These are phyloP conservation scores for Agroathelia rolfsii DNA, from an alignment of 1,284 basidiomycete genomes.

Conservation along the genomic window DNA sequence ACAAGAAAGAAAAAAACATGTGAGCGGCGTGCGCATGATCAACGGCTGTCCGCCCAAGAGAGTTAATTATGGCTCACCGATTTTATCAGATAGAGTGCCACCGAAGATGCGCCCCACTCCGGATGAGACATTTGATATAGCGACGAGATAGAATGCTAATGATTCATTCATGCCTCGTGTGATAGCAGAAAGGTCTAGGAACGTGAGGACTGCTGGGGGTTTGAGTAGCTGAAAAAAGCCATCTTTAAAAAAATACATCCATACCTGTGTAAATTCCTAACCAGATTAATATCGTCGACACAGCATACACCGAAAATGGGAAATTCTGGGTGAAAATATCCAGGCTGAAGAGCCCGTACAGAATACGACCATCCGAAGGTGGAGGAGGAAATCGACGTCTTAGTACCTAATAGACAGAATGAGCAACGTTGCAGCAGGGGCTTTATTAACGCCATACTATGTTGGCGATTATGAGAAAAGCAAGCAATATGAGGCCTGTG, in stretches of 20 bases:
- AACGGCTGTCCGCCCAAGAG: too few relatives aligned
- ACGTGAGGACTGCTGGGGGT: conserved; percentile 32
- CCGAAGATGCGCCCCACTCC: conserved; percentile 30
- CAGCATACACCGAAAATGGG: conserved; percentile 33
- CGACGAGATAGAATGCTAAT: conserved; percentile 42
- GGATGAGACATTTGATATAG: conserved; percentile 38
- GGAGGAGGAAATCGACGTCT: conserved; percentile 41
- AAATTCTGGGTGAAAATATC: conserved; percentile 36
- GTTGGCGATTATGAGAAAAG: conserved; percentile 32
- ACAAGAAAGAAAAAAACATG: too few relatives aligned
- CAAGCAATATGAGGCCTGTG: conserved; percentile 41
- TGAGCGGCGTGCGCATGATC: too few relatives aligned
- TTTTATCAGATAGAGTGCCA: conserved; percentile 30
- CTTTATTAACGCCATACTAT: conserved; percentile 20
- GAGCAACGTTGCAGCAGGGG: too few relatives aligned
- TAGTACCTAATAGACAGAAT: conserved; percentile 31
- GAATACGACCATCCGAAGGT: conserved; percentile 33
- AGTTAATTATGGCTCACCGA: conserved; percentile 25
- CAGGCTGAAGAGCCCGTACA: conserved; percentile 40
- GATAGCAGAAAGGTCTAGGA: conserved; percentile 34
- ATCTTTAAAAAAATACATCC: conserved; percentile 7
- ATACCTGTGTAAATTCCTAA: conserved; percentile 53
- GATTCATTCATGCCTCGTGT: conserved; percentile 28
- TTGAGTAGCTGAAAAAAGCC: background rate
- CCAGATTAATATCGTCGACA: conserved; percentile 36